Evolutionary conservation across 306 rosid genomes (phyloP).

Genomic region (Quillaja saponaria): DNA sequence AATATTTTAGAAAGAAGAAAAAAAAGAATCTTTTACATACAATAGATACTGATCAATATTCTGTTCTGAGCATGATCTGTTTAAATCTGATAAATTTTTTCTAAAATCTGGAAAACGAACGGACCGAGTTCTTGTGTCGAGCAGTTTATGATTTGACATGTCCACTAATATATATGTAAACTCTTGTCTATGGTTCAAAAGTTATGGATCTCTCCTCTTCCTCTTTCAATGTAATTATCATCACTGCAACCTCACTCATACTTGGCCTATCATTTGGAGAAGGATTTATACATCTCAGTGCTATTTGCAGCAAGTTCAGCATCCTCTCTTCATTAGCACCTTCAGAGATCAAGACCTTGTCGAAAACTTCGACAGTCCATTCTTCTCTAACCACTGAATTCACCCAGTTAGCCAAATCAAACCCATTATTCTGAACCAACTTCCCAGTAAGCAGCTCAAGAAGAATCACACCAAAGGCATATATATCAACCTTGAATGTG

Average conservation of each 20-base stretch:
- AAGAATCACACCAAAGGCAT: conserved; percentile 67
- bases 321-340: conserved; percentile 70
- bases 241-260: conserved; percentile 50
- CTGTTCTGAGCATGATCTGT: neutral
- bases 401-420: conserved; percentile 65
- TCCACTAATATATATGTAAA: neutral
- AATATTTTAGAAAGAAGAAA: conserved; percentile 5
- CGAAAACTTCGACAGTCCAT: conserved; percentile 73
- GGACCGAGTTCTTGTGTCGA: neutral
- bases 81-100: conserved; percentile 2
- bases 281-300: conserved; percentile 51
- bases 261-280: conserved; percentile 52
- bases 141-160: neutral
- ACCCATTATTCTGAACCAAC: conserved; percentile 60
- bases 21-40: conserved; percentile 12
- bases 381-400: conserved; percentile 61
- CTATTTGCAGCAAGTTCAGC: conserved; percentile 65
- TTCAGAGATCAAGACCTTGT: conserved; percentile 43
- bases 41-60: neutral
- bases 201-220: conserved; percentile 59
- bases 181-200: conserved; percentile 31
- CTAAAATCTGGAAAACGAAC: neutral
- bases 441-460: conserved; percentile 71
- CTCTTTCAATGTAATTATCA: conserved; percentile 48
- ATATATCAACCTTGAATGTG: conserved; percentile 55